A percentile compares a stretch with the other conserved stretches of the same genome.
Evolutionary conservation across 1,284 basidiomycete genomes (phyloP).

Genomic region (Violaceomyces palustris): DNA sequence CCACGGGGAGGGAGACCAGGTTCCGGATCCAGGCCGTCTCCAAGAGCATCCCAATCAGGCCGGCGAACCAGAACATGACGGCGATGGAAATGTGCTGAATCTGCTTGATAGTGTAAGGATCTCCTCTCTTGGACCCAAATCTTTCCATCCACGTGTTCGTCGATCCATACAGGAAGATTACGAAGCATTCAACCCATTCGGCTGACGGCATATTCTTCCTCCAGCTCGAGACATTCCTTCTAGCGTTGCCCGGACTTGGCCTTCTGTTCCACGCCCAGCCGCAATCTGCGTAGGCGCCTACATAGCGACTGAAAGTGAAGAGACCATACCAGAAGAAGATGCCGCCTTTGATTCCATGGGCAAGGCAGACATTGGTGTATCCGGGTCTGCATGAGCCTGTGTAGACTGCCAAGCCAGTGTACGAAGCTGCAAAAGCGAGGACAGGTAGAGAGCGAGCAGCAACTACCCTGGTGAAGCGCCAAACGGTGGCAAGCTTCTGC

Average conservation of each 20-base stretch:
- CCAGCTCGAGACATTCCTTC: slow-evolving; percentile 10
- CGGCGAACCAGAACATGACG: slow-evolving; percentile 92
- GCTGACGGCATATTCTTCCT: slow-evolving; percentile 55
- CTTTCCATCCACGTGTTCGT: slow-evolving; percentile 95
- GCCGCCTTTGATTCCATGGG: slow-evolving; percentile 81
- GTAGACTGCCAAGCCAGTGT: slow-evolving; percentile 71
- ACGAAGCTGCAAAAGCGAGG: slow-evolving; percentile 63
- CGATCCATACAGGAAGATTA: slow-evolving; percentile 83
- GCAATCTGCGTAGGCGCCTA: slow-evolving; percentile 77
- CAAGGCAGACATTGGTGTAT: slow-evolving; percentile 70
- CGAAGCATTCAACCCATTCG: slow-evolving; percentile 78
- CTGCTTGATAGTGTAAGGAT: slow-evolving; percentile 85
- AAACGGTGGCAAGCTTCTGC: not conserved
- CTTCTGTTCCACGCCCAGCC: slow-evolving; percentile 91
- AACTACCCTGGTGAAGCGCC: slow-evolving; percentile 25
- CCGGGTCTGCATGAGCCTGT: slow-evolving; percentile 68
- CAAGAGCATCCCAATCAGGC: slow-evolving; percentile 80
- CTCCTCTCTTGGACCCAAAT: slow-evolving; percentile 73
- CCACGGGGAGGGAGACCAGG: slow-evolving; percentile 34
- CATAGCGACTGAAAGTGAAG: slow-evolving; percentile 80
- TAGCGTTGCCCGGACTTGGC: slow-evolving; percentile 19
- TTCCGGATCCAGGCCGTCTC: slow-evolving; percentile 62
- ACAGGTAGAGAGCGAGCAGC: slow-evolving; percentile 65
- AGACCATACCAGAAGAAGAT: slow-evolving; percentile 65
- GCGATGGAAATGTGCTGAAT: slow-evolving; percentile 94